Base-by-base conservation (phyloP, 2,329 filamentous ascomycete genomes). In the Verticillium zaregamsianum region DNA sequence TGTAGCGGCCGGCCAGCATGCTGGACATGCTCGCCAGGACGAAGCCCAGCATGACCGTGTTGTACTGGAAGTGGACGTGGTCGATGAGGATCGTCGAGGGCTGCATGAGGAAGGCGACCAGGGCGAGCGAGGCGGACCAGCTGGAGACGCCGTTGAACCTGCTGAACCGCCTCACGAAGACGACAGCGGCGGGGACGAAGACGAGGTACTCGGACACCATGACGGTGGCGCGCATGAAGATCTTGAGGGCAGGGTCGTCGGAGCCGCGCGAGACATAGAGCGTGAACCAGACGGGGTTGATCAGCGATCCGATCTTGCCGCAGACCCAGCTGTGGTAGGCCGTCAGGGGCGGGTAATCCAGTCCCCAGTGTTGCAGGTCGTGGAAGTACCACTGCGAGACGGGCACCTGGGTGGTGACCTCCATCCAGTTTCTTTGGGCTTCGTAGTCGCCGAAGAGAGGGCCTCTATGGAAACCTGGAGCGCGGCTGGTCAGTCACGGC, bases 391-490 rank as follows among this genome's bases (percentile, higher is more conserved):
- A 99, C 74, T 95, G 90, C 12, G 92, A 95, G 40, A 96, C 83
- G 15, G 95, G 95, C 2, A 99, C 81, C 63, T 97, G 87, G 9
- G 87, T 91, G 2, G 95, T 97, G 66, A 99, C 82, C 72, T 99
- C 95, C 93, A 99, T 97, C 95, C 95, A 99, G 76, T 99, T 95
- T 69, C 95, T 82, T 75, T 99, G 95, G 3, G 96, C 95, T 79
- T 99, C 95, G 77, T 97, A 99, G 76, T 99, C 95, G 67, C 95
- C 95, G 72, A 93, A 91, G 87, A 97, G 93, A 6, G 95, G 95
- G 39, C 93, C 93, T 63, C 86, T 86, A 63, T 89, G 81, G 70
- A 89, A 91, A 61, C 94, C 91, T 93, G 64, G n/a, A 49, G 3
- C n/a, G n/a, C n/a, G 11, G 45, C 5, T 11, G n/a, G 45, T 49